A percentile compares a stretch with the other conserved stretches of the same genome.
Evolutionary conservation across 2,329 filamentous ascomycete species (phyloP).

Genomic region (Exophiala xenobiotica): DNA sequence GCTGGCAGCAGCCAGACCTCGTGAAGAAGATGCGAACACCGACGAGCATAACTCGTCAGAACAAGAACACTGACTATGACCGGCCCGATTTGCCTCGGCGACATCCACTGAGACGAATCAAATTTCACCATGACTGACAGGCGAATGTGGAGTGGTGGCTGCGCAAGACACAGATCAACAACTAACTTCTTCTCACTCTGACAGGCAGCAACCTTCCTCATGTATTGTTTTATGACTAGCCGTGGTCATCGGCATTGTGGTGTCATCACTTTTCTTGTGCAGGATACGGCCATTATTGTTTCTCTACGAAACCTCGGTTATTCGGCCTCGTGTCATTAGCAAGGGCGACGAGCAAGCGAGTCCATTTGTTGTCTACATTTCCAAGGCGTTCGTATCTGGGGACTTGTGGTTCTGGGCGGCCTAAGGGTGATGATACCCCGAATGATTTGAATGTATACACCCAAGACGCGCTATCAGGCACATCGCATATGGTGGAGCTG

Average conservation of each 20-base stretch:
- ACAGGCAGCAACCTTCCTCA: slow-evolving; percentile 35
- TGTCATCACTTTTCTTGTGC: slow-evolving; percentile 14
- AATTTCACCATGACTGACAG: slow-evolving; percentile 2
- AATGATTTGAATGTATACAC: neutral
- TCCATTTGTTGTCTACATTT: slow-evolving; percentile 56
- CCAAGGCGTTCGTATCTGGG: slow-evolving; percentile 65
- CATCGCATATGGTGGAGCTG: no score
- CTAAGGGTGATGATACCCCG: slow-evolving; percentile 32
- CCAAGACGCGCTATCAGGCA: no score
- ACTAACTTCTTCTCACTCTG: slow-evolving; percentile 23
- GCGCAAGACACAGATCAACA: slow-evolving; percentile 8
- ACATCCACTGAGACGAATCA: neutral
- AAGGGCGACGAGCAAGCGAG: slow-evolving; percentile 9
- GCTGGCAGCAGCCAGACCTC: slow-evolving; percentile 6
- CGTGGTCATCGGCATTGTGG: slow-evolving; percentile 6
- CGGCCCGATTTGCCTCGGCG: slow-evolving; percentile 1
- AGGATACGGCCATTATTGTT: slow-evolving; percentile 3
- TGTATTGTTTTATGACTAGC: slow-evolving; percentile 46
- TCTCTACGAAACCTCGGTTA: slow-evolving; percentile 12
- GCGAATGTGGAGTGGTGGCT: neutral
- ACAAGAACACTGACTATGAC: neutral
- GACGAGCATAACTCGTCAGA: neutral
- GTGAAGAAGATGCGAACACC: slow-evolving; percentile 1
- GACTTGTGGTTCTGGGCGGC: slow-evolving; percentile 33
- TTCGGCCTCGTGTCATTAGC: slow-evolving; percentile 11